phyloP scores from a whole-genome alignment of 495 filamentous ascomycete genomes.

The Hypoxylon lienhwacheense region DNA sequence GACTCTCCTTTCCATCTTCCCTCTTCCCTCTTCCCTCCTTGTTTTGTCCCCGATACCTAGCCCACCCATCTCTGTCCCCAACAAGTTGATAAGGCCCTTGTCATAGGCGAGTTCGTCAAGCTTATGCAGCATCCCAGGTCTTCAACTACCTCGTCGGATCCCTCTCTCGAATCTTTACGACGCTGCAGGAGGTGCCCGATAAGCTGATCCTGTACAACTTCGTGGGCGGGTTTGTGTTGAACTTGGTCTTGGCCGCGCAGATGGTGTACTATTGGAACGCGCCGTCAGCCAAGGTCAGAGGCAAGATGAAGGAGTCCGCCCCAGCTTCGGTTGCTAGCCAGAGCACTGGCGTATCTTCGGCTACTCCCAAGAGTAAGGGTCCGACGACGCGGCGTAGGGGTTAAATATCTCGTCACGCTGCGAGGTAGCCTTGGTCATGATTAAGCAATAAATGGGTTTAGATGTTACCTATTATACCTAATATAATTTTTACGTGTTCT shows the following conservation, averaged over 20 bases:
- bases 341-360: constrained; percentile 39
- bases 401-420: constrained; percentile 31
- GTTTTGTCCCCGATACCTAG: no score
- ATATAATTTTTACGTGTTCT: constrained; percentile 24
- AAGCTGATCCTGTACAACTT: constrained; percentile 93
- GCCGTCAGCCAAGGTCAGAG: constrained; percentile 56
- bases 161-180: constrained; percentile 93
- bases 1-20: no score
- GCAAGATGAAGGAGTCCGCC: constrained; percentile 48
- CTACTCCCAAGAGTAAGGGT: constrained; percentile 51
- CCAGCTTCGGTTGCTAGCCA: constrained; percentile 20
- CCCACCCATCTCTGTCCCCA: no score
- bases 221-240: constrained; percentile 83
- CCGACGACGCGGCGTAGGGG: constrained; percentile 59
- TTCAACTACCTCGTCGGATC: constrained; percentile 96
- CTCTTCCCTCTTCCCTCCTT: no score
- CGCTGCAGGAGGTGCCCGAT: constrained; percentile 92
- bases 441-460: constrained; percentile 16
- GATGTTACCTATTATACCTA: constrained; percentile 17
- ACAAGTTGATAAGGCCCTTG: no score
- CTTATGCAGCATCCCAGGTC: constrained; percentile 60
- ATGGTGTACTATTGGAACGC: constrained; percentile 98
- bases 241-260: constrained; percentile 81
- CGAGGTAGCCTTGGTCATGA: not conserved
- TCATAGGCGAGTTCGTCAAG: constrained; percentile 9